Conservation (phyloP, 495 filamentous ascomycete species). For the Tuber indicum region DNA sequence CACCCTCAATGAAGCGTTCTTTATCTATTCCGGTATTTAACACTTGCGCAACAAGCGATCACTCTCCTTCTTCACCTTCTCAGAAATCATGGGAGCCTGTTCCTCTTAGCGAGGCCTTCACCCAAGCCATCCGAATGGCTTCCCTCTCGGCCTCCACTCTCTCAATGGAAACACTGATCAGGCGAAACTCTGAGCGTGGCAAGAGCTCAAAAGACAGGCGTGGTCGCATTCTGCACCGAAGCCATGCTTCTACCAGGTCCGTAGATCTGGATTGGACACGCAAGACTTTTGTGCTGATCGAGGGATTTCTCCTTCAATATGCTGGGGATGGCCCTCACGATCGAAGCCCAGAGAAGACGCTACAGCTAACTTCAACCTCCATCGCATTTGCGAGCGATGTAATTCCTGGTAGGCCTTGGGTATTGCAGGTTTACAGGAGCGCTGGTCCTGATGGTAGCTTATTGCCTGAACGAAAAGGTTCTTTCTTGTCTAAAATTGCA, state of each 20-base stretch:
- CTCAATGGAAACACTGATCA: slow-evolving; percentile 57
- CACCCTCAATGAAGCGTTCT: slow-evolving; percentile 28
- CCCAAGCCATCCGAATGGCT: slow-evolving; percentile 62
- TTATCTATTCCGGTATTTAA: slow-evolving; percentile 29
- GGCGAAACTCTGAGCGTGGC: slow-evolving; percentile 48
- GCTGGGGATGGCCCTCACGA: slow-evolving; percentile 71
- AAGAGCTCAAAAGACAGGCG: slow-evolving; percentile 35
- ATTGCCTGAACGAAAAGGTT: slow-evolving; percentile 47
- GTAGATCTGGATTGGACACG: slow-evolving; percentile 67
- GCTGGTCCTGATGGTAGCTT: slow-evolving; percentile 57
- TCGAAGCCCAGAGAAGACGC: slow-evolving; percentile 75
- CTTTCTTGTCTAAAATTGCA: slow-evolving; percentile 65
- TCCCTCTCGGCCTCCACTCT: slow-evolving; percentile 50
- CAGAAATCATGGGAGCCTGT: slow-evolving; percentile 45
- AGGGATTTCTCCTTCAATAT: slow-evolving; percentile 85
- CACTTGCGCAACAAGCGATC: slow-evolving; percentile 16
- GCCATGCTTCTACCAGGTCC: slow-evolving; percentile 54
- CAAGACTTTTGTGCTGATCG: slow-evolving; percentile 76
- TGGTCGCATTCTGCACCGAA: slow-evolving; percentile 48
- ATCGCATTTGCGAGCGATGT: slow-evolving; percentile 90
- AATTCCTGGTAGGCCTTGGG: slow-evolving; percentile 87
- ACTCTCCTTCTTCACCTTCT: slow-evolving; percentile 18
- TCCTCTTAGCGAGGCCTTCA: slow-evolving; percentile 84
- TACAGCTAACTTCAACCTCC: slow-evolving; percentile 75
- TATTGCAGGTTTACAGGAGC: slow-evolving; percentile 78